Evolutionary conservation across 768 basidiomycete genomes (phyloP).

Genomic region (Suillus brevipes): DNA sequence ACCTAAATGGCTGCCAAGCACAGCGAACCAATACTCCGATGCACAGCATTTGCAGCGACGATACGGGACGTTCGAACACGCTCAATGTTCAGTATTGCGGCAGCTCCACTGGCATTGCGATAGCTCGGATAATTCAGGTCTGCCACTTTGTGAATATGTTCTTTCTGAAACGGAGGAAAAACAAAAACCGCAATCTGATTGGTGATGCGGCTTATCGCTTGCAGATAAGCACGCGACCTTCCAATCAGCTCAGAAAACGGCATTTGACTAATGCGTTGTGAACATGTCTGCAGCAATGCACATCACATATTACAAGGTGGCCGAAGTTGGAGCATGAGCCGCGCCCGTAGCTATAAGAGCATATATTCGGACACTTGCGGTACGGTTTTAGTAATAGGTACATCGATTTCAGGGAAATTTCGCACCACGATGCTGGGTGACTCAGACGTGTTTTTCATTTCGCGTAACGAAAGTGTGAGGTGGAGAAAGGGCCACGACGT

Average conservation of each 20-base stretch:
- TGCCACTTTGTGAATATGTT: not conserved
- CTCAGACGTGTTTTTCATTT: conserved; percentile 5
- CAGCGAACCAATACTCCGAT: not conserved
- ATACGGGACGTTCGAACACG: not conserved
- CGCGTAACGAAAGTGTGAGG: not conserved
- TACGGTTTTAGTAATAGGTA: not conserved
- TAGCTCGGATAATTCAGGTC: not conserved
- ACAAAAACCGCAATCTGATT: not conserved
- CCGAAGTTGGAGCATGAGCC: not conserved
- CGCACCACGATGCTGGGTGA: not conserved
- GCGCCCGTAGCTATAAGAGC: not conserved
- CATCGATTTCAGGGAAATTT: not conserved
- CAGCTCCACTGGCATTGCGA: not conserved
- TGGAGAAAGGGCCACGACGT: not conserved
- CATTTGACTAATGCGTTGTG: not conserved
- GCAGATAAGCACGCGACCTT: not conserved
- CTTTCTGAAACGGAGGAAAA: not conserved
- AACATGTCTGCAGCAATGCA: not conserved
- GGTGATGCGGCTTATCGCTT: not conserved
- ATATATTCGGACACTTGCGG: not conserved
- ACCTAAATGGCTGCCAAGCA: not conserved
- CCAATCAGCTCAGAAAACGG: not conserved
- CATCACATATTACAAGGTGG: not conserved
- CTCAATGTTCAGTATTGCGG: not conserved
- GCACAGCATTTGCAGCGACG: not conserved